Evolutionary conservation across 148 eudicot genomes (phyloP).

Genomic region (Hydrangea macrophylla): DNA sequence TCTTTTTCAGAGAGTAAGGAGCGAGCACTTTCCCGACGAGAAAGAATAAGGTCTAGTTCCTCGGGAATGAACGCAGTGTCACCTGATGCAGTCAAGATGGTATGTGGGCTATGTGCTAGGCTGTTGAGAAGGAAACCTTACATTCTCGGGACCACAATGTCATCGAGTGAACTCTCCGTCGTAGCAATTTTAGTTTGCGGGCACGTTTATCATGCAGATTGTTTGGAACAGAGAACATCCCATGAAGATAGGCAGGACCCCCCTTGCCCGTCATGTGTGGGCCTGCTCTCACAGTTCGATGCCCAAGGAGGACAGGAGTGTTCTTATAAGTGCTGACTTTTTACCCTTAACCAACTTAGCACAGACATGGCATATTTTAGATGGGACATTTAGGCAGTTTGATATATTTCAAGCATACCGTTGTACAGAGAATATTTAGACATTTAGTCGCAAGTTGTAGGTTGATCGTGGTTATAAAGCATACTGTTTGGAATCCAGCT

Average conservation of each 20-base stretch:
- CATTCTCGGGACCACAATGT: slow-evolving; percentile 24
- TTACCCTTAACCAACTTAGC: background rate
- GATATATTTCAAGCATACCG: background rate
- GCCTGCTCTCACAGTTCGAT: slow-evolving; percentile 16
- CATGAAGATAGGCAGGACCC: slow-evolving; percentile 68
- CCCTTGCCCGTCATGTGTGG: slow-evolving; percentile 59
- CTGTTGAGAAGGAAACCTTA: slow-evolving; percentile 45
- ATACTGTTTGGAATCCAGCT: too few species aligned
- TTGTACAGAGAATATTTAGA: background rate
- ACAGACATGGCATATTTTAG: background rate
- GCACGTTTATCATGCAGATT: slow-evolving; percentile 76
- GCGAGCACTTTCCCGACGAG: slow-evolving; percentile 38
- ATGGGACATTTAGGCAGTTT: background rate
- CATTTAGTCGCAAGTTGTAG: background rate
- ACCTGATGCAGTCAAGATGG: slow-evolving; percentile 33
- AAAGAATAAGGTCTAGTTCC: slow-evolving; percentile 48
- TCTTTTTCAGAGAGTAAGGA: slow-evolving; percentile 39
- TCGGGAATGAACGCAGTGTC: slow-evolving; percentile 27
- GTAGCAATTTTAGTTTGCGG: slow-evolving; percentile 85
- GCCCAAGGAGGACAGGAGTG: slow-evolving; percentile 17
- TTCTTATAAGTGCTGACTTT: slow-evolving; percentile 3
- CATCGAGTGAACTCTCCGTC: slow-evolving; percentile 49
- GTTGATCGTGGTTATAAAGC: too few species aligned
- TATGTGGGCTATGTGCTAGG: slow-evolving; percentile 61
- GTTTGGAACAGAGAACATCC: slow-evolving; percentile 63